Evolutionary conservation across 306 rosid genomes (phyloP).

Genomic region (Corylus americana): DNA sequence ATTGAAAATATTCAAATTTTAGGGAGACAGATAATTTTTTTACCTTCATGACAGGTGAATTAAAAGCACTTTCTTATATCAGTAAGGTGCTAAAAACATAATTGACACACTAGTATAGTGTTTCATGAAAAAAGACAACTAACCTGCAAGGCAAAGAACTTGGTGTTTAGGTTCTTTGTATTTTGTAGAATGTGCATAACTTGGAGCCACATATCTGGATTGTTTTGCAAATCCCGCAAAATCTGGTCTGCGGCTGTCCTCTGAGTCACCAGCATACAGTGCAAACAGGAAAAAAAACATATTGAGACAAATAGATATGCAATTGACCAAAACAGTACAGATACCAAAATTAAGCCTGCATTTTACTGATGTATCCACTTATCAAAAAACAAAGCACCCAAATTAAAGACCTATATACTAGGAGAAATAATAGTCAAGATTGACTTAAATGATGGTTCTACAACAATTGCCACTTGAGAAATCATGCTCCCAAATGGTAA

Average conservation of each 20-base stretch:
- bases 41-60: not conserved
- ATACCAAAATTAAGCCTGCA: not conserved
- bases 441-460: not conserved
- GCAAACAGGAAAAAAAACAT: not conserved
- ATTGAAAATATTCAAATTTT: not conserved
- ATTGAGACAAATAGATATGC: not conserved
- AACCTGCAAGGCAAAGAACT: slow-evolving; percentile 99
- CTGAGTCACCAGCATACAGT: slow-evolving; percentile 39
- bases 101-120: not conserved
- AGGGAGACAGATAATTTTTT: not conserved
- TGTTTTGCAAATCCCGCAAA: slow-evolving; percentile 87
- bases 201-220: slow-evolving; percentile 98
- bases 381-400: not conserved
- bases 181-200: slow-evolving; percentile 93
- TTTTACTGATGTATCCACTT: not conserved
- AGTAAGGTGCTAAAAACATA: not conserved
- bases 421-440: not conserved
- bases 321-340: not conserved
- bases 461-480: not conserved
- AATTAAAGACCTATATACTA: not conserved
- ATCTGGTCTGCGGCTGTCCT: slow-evolving; percentile 92
- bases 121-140: slow-evolving; percentile 21
- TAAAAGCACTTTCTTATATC: not conserved
- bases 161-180: slow-evolving; percentile 78
- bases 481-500: not conserved